Evolutionary conservation across 139 green algal genomes (phyloP), one percentile per base, ranked within the genome.

Genomic region (Picochlorum sp.): DNA sequence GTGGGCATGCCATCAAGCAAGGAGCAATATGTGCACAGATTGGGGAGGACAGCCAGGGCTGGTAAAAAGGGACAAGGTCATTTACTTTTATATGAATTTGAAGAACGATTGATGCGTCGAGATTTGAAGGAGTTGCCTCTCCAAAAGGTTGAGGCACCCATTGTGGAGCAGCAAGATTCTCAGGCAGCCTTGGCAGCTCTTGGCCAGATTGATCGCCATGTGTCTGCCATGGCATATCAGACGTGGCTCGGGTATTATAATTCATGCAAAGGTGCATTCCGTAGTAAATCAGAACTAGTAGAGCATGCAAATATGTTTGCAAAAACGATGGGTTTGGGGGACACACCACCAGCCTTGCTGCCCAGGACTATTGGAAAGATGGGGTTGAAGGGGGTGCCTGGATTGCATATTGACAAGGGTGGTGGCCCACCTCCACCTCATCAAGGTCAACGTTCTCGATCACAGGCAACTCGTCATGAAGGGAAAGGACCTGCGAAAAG

Each of bases 171-270:
- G 11, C 44, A 30, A 23, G 73, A 71, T 18, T 23, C 18, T 4
- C 49, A 57, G 2, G 45, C 49, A 21, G 11, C 76, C 16, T 4
- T 24, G 8, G 34, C 34, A 6, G 70, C 72, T 20, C 30, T 80
- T 41, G 3, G 23, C 2, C 45, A 31, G 2, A 69, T 90, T 55
- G 41, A 56, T 14, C 44, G 54, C 20, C 49, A 71, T 1, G 30
- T 54, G 44, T 66, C 66, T 13, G 67, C 57, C 18, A 66, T 67
- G 38, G 83, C 82, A 11, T 95, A 95, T 69, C 73, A 77, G 37
- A 74, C 85, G 1, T 94, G 85, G 84, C 67, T 95, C 55, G 88
- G 88, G 24, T 95, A 85, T 60, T 95, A 95, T 78, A 94, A 94
- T 60, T 63, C 51, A 45, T 69, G 66, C 57, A 75, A 70, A 15